phyloP scores from a whole-genome alignment of 2,329 filamentous ascomycete genomes.

The Fusarium dlaminii region DNA sequence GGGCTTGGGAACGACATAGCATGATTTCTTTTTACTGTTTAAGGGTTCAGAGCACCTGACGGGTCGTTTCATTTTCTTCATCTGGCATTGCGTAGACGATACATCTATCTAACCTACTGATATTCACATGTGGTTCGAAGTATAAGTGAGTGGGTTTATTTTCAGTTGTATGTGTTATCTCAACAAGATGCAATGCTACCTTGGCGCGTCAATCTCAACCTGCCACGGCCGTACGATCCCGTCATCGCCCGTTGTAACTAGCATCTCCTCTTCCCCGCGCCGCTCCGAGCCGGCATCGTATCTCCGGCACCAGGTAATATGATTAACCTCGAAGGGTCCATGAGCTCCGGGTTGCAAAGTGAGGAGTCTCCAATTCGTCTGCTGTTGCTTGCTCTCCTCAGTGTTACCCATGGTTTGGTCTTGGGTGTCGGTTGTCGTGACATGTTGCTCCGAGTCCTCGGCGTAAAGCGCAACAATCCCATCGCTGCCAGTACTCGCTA shows the following conservation, averaged over 20 bases:
- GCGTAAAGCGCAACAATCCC: constrained; percentile 80
- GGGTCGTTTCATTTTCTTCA: neutral
- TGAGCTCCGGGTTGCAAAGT: constrained; percentile 78
- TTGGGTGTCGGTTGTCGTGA: constrained; percentile 37
- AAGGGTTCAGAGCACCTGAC: constrained; percentile 10
- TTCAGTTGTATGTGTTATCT: constrained; percentile 2
- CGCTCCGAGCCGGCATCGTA: constrained; percentile 71
- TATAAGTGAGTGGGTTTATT: neutral
- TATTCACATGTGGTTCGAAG: neutral
- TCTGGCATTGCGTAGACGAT: neutral
- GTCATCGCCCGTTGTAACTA: constrained; percentile 93
- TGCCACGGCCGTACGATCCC: constrained; percentile 88
- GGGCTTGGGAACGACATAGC: constrained; percentile 40
- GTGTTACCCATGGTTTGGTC: constrained; percentile 38
- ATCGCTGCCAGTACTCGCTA: constrained; percentile 92
- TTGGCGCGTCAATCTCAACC: constrained; percentile 48
- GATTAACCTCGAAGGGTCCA: constrained; percentile 94
- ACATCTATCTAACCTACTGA: neutral
- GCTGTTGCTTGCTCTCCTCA: constrained; percentile 8
- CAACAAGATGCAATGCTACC: constrained; percentile 12
- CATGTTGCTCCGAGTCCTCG: constrained; percentile 12
- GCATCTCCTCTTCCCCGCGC: constrained; percentile 76
- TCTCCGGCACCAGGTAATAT: constrained; percentile 85
- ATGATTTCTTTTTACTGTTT: constrained; percentile 33
- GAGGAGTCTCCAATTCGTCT: constrained; percentile 74